Percentiles rank a stretch among this genome's conserved stretches.
These are phyloP conservation scores for Chalciporus sp. DNA, from an alignment of 1,284 basidiomycete genomes.

Conservation along the genomic window DNA sequence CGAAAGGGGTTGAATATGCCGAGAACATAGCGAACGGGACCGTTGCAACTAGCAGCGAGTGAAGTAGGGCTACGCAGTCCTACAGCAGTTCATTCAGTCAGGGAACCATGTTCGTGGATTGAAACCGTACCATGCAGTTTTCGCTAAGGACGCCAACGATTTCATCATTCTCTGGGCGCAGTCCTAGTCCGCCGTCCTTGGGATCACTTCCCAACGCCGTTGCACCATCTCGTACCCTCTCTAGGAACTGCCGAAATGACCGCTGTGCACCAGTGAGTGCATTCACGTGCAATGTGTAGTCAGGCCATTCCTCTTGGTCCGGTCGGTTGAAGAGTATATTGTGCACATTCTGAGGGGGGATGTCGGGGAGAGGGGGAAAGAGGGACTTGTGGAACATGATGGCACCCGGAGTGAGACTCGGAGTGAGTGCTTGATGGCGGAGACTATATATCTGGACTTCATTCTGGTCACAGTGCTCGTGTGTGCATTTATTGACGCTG, in stretches of 20 bases:
- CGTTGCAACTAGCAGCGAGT: slow-evolving; percentile 57
- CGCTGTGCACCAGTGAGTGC: slow-evolving; percentile 49
- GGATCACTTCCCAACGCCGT: slow-evolving; percentile 54
- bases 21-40: slow-evolving; percentile 67
- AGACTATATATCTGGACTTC: background rate
- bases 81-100: slow-evolving; percentile 29
- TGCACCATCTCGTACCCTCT: slow-evolving; percentile 54
- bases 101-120: background rate
- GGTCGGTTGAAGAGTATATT: slow-evolving; percentile 57
- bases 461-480: background rate
- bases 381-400: slow-evolving; percentile 43
- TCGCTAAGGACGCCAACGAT: slow-evolving; percentile 70
- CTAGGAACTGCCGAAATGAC: slow-evolving; percentile 50
- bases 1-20: slow-evolving; percentile 64
- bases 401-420: background rate
- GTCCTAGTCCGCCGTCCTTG: slow-evolving; percentile 55
- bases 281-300: slow-evolving; percentile 62
- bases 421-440: background rate
- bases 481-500: background rate
- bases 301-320: slow-evolving; percentile 51
- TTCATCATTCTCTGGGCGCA: slow-evolving; percentile 49
- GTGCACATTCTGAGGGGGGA: slow-evolving; percentile 57
- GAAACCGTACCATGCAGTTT: slow-evolving; percentile 59
- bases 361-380: slow-evolving; percentile 38
- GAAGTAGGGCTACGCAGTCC: slow-evolving; percentile 64